Evolutionary conservation across 345 rosid species (phyloP), one percentile per base, ranked within the genome.

Genomic region (Eucalyptus pauciflora): DNA sequence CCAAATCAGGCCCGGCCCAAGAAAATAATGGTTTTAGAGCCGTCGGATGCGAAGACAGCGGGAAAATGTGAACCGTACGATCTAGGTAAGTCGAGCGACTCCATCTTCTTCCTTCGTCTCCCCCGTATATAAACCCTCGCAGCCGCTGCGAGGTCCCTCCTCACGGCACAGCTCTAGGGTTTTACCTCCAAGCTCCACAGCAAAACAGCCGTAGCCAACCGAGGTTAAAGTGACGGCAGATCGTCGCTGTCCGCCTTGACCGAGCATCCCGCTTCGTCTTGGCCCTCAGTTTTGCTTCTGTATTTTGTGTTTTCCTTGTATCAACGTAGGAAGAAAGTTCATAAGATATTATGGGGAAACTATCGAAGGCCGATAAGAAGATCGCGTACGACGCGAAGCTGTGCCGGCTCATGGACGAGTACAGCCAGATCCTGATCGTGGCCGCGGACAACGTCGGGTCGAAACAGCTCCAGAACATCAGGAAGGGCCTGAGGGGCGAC

Each of bases 381-480:
- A 64, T 94, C 69, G 96, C 94, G 1, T 97, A 96, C 91, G 98
- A 97, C 87, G 91, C 93, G 18, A 97, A 94, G 96, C 94, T 97
- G 17, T 97, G 99, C 89, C 92, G 92, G 89, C 94, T 96, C 88
- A 88, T 97, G 49, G 96, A 97, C 49, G 98, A 95, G 90, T 96
- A 92, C 93, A 94, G 93, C 92, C 98, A 97, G 94, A 93, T 95
- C 90, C 90, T 97, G 58, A 52, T 97, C 29, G 99, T 88, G 20
- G 96, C 96, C 1, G 98, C 99, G 31, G 98, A 97, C 58, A 97
- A 97, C 62, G 99, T 97, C 6, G 99, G 99, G 6, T 97, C 99
- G 25, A 96, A 91, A 62, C 99, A 97, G 95, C 94, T 97, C 56
- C 99, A 96, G 95, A 96, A 91, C 91, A 97, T 97, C n/a, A 88